Conservation (phyloP, 257 asterid species). For the Solanum microdontum region DNA sequence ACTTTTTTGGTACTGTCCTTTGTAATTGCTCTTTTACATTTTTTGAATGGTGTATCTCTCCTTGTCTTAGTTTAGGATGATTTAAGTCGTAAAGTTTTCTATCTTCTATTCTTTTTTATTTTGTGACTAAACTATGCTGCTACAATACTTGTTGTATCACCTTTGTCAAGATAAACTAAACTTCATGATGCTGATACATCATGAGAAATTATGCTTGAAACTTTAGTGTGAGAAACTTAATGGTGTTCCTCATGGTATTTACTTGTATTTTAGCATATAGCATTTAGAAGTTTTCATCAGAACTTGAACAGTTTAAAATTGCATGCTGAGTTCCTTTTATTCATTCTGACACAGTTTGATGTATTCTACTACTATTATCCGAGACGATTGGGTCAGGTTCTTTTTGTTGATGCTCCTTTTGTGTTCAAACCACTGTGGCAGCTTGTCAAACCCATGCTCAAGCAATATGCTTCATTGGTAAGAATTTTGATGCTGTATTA, state of each 20-base stretch:
- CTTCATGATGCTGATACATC: not conserved
- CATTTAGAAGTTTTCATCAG: not conserved
- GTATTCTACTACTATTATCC: slow-evolving; percentile 85
- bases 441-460: slow-evolving; percentile 63
- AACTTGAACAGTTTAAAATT: not conserved
- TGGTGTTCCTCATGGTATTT: not conserved
- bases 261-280: not conserved
- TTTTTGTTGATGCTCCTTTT: slow-evolving; percentile 86
- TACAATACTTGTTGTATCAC: not conserved
- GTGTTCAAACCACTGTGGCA: slow-evolving; percentile 87
- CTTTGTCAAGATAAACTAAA: not conserved
- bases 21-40: not conserved
- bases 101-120: not conserved
- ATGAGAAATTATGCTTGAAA: not conserved
- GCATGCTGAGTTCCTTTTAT: not conserved
- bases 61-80: not conserved
- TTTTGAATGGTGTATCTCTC: not conserved
- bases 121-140: not conserved
- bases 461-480: slow-evolving; percentile 85
- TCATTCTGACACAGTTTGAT: slow-evolving; percentile 53
- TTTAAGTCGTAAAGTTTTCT: not conserved
- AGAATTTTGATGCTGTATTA: slow-evolving; percentile 11
- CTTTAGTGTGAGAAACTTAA: not conserved
- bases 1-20: slow-evolving; percentile 60
- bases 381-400: slow-evolving; percentile 60